phyloP scores from a whole-genome alignment of 1,284 basidiomycete species.

The Austropuccinia psidii region DNA sequence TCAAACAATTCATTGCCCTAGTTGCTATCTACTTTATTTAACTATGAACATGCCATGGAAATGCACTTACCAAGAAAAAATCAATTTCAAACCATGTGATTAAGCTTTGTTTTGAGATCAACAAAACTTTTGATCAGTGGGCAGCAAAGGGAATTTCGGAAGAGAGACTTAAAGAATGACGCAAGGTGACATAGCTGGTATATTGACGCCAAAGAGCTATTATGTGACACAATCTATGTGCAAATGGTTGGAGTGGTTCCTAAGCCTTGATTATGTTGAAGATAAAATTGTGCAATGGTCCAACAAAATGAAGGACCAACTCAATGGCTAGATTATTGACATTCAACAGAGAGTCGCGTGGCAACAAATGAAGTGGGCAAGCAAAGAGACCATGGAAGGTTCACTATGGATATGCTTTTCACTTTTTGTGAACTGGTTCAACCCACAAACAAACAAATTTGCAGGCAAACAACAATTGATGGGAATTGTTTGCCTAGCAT shows the following conservation, averaged over 20 bases:
- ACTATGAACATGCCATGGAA: too few species aligned
- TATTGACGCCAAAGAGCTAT: background rate
- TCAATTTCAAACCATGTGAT: too few species aligned
- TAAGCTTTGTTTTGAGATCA: too few species aligned
- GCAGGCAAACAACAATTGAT: constrained; percentile 1
- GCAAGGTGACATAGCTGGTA: too few species aligned
- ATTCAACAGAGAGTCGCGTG: background rate
- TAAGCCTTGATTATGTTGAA: background rate
- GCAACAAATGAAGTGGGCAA: background rate
- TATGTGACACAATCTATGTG: background rate
- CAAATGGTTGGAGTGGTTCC: background rate
- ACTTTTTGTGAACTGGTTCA: constrained; percentile 26
- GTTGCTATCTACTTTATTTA: too few species aligned
- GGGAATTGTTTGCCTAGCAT: background rate
- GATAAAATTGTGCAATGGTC: background rate
- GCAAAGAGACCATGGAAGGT: background rate
- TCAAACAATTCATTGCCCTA: too few species aligned
- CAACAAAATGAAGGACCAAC: background rate
- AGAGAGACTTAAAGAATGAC: too few species aligned
- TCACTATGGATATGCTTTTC: background rate
- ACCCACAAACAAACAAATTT: constrained; percentile 7
- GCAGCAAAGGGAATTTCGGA: too few species aligned
- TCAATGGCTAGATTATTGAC: background rate
- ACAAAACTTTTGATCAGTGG: too few species aligned
- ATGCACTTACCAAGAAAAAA: too few species aligned